Evolutionary conservation across 306 rosid genomes (phyloP), one percentile per base, ranked within the genome.

Genomic region (Casuarina equisetifolia): DNA sequence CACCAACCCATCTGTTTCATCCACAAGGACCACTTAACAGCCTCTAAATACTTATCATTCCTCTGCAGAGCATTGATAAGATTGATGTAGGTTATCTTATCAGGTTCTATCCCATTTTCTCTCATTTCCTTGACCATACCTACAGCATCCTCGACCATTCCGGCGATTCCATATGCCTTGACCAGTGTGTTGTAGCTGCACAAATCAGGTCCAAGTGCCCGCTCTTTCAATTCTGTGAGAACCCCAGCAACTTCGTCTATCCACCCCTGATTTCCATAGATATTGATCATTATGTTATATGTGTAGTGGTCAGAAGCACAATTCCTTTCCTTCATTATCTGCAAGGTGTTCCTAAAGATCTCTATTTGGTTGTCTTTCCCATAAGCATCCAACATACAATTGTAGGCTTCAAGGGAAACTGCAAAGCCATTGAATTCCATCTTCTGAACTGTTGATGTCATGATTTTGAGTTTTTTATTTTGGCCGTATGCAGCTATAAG

Each of bases 1-100:
- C 85, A 89, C 72, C 91, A 72, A 25, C 89, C 86, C 83, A 91
- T 52, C 88, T 95, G 99, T 91, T 95, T 95, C 97, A 92, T 87
- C 97, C 99, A 92, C 73, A 92, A 76, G 4, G 99, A 95, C 99
- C 97, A 95, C 84, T 89, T 95, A 63, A 95, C 92, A 43, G 99
- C 99, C 87, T 95, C 97, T 58, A 95, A 85, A 86, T 79, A 89
- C 53, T 92, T 67, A 77, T 95, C 97, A 76, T 95, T 95, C 78
- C 88, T 88, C 36, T 79, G 74, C 64, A 91, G 75, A 15, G 99
- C 92, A 40, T 70, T 73, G 79, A 95, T 82, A 67, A 95, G 89
- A 88, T 87, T 95, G 72, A 80, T 61, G 79, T 91, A 92, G 67
- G 97, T 92, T 77, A 84, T 83, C 85, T 52, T 85, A 87, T 95